Base-by-base conservation (phyloP, 352 stramenopile genomes). In the Plasmopara viticola region DNA sequence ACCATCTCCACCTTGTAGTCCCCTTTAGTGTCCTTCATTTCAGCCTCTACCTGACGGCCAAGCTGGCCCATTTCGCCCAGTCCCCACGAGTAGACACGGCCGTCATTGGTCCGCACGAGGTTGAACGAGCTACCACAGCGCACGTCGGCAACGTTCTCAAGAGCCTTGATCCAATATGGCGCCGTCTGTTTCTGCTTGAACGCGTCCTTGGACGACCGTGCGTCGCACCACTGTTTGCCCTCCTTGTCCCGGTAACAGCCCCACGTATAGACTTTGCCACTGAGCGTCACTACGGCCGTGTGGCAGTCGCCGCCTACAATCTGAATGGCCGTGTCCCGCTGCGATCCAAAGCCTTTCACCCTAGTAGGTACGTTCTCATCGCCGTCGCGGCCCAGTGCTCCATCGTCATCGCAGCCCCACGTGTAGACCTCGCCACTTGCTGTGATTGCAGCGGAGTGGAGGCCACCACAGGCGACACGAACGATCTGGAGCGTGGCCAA, bases 171-270 rank as follows among this genome's bases (percentile, higher is more conserved):
- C 39, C 76, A 58, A 48, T 87, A 84, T 28, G 85, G 83, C 20
- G 56, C 50, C 48, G 42, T 25, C 64, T 93, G 84, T 53, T 79
- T 93, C 48, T 93, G 67, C 69, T 92, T 92, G 59, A 95, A 95
- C 18, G 84, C 64, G 12, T 55, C 74, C 20, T 74, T 70, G 14
- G 78, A 62, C 45, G 83, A 74, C 15, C 70, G 56, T 0, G 84
- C 70, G 54, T 96, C 74, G 39, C 84, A 95, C 73, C 91, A 98
- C 47, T 91, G 75, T 60, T 96, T 95, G 42, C 92, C 93, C 66
- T 98, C 92, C 71, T 97, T 97, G 75, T 99, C 95, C 53, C 98
- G 97, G 77, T 98, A 98, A 51, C 72, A 90, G 39, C 96, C 96
- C 90, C 92, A 98, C 9, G 90, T 81, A 62, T 87, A 99, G 9